Percentiles rank a stretch among this genome's conserved stretches.
Conservation (phyloP, 768 basidiomycete species). For the Suillus clintonianus region DNA sequence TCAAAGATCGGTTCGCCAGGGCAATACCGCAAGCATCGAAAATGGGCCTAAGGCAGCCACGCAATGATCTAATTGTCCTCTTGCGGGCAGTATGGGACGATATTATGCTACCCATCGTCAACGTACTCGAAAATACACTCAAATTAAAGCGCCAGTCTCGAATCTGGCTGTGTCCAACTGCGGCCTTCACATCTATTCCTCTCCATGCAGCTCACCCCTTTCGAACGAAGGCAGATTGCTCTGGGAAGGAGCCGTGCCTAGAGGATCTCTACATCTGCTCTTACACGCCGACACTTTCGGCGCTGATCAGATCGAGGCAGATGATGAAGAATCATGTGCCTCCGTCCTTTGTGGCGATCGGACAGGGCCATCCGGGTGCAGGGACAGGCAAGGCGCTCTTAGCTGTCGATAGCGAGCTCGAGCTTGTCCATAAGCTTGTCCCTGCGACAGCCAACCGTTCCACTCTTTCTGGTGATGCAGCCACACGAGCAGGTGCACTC, state of each 20-base stretch:
- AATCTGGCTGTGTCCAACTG: conserved; percentile 12
- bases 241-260: background rate
- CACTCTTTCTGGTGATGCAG: background rate
- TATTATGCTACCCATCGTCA: background rate
- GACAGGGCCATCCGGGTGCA: background rate
- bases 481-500: background rate
- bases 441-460: too few species aligned
- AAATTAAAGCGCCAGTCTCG: background rate
- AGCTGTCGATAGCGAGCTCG: conserved; percentile 4
- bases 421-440: conserved; percentile 12
- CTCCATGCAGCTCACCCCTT: conserved; percentile 30
- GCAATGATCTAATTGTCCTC: background rate
- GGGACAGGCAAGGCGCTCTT: background rate
- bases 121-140: background rate
- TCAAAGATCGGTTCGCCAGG: background rate
- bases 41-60: background rate
- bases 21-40: too few species aligned
- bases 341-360: conserved; percentile 1
- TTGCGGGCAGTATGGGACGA: conserved; percentile 1
- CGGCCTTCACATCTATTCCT: conserved; percentile 7
- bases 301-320: conserved; percentile 10
- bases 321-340: background rate
- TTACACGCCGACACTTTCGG: conserved; percentile 8
- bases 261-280: conserved; percentile 10
- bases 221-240: background rate